Evolutionary conservation across 768 basidiomycete genomes (phyloP).

Genomic region (Asterophora lycoperdoides): DNA sequence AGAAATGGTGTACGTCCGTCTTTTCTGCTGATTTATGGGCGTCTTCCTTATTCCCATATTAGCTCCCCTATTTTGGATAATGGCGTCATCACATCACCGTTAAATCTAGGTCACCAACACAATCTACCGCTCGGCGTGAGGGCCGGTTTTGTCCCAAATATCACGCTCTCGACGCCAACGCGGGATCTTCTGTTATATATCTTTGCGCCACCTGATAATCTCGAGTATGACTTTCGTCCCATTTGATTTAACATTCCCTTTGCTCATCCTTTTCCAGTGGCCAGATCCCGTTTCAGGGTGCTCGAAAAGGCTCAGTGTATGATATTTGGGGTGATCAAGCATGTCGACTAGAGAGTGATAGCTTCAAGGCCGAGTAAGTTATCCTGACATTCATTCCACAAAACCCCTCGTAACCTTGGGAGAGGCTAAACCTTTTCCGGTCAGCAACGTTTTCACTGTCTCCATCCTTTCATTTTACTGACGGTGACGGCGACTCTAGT

Average conservation of each 20-base stretch:
- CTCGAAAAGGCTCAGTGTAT: slow-evolving; percentile 46
- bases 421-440: slow-evolving; percentile 12
- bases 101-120: slow-evolving; percentile 19
- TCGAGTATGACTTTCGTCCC: slow-evolving; percentile 34
- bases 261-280: slow-evolving; percentile 30
- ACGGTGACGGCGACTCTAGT: slow-evolving; percentile 12
- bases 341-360: slow-evolving; percentile 63
- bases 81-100: slow-evolving; percentile 19
- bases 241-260: slow-evolving; percentile 14
- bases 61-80: slow-evolving; percentile 30
- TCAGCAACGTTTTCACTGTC: slow-evolving; percentile 14
- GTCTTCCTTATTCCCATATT: slow-evolving; percentile 18
- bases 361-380: slow-evolving; percentile 81
- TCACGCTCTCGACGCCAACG: slow-evolving; percentile 57
- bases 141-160: slow-evolving; percentile 47
- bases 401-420: slow-evolving; percentile 24
- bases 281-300: slow-evolving; percentile 25
- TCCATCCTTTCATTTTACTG: slow-evolving; percentile 23
- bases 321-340: slow-evolving; percentile 76
- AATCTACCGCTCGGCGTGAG: slow-evolving; percentile 39
- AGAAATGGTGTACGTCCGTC: slow-evolving; percentile 29
- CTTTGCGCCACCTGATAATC: slow-evolving; percentile 67
- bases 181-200: slow-evolving; percentile 67
- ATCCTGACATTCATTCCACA: slow-evolving; percentile 25
- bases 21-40: slow-evolving; percentile 9